Percentiles rank a stretch among this genome's conserved stretches.
These are phyloP conservation scores for Medicago ruthenica DNA, from an alignment of 306 rosid genomes.

Conservation along the genomic window DNA sequence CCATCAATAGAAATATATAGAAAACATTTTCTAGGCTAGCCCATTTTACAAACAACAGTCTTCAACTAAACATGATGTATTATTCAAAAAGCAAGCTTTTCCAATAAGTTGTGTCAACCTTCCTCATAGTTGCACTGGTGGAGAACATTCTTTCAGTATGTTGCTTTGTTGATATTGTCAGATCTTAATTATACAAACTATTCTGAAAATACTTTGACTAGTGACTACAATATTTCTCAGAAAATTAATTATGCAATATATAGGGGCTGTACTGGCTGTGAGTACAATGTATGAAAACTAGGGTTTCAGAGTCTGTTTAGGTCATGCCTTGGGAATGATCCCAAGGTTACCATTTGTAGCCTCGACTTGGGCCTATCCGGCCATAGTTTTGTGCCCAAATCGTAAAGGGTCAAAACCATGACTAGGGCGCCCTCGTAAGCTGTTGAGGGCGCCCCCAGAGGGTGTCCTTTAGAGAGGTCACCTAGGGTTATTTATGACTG, in stretches of 20 bases:
- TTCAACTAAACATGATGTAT: constrained; percentile 8
- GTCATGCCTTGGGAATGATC: too few species aligned
- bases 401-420: too few species aligned
- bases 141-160: constrained; percentile 28
- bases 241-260: not conserved
- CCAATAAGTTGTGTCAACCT: constrained; percentile 11
- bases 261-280: too few species aligned
- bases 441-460: too few species aligned
- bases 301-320: too few species aligned
- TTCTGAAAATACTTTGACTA: not conserved
- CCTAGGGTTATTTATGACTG: too few species aligned
- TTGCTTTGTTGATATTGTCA: constrained; percentile 14
- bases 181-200: constrained; percentile 18
- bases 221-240: not conserved
- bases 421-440: too few species aligned
- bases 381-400: too few species aligned
- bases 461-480: too few species aligned
- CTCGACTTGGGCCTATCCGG: too few species aligned
- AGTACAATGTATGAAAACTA: too few species aligned
- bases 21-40: constrained; percentile 19
- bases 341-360: too few species aligned
- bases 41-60: constrained; percentile 23
- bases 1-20: constrained; percentile 11
- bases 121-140: constrained; percentile 1
- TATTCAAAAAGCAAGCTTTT: constrained; percentile 15